Conservation (phyloP, 805 yeast species). For the Debaryomyces tyrocola region DNA sequence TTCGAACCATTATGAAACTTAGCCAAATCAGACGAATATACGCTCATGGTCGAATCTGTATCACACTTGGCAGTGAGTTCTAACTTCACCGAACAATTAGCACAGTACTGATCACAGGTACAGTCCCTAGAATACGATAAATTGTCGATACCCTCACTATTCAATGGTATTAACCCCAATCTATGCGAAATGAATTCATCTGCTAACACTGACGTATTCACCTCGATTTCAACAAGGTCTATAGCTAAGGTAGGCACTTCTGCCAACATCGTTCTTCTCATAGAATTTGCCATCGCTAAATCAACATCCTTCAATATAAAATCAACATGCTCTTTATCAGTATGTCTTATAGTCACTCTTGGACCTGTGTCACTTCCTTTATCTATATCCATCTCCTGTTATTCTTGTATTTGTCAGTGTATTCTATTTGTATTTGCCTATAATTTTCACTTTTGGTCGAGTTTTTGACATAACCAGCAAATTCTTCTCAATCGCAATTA, state of each 20-base stretch:
- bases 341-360: constrained; percentile 82
- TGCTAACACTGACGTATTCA: constrained; percentile 90
- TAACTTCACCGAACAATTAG: constrained; percentile 87
- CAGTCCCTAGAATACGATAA: constrained; percentile 91
- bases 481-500: background rate
- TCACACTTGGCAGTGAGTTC: constrained; percentile 87
- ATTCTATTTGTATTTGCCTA: background rate
- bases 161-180: constrained; percentile 87
- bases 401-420: background rate
- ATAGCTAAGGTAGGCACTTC: constrained; percentile 97
- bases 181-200: constrained; percentile 96
- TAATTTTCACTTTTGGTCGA: background rate
- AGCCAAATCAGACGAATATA: constrained; percentile 77
- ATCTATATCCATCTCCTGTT: constrained; percentile 22
- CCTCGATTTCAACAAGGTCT: constrained; percentile 91
- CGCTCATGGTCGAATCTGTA: constrained; percentile 82
- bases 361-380: constrained; percentile 51
- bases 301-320: constrained; percentile 86
- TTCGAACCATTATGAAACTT: constrained; percentile 44
- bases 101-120: constrained; percentile 97
- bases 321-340: constrained; percentile 85
- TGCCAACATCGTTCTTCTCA: constrained; percentile 88
- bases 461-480: background rate
- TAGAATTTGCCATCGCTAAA: constrained; percentile 85
- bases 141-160: constrained; percentile 78